A percentile compares a stretch with the other conserved stretches of the same genome.
Evolutionary conservation across 1,284 basidiomycete species (phyloP).

Genomic region (Cryptococcus depauperatus): DNA sequence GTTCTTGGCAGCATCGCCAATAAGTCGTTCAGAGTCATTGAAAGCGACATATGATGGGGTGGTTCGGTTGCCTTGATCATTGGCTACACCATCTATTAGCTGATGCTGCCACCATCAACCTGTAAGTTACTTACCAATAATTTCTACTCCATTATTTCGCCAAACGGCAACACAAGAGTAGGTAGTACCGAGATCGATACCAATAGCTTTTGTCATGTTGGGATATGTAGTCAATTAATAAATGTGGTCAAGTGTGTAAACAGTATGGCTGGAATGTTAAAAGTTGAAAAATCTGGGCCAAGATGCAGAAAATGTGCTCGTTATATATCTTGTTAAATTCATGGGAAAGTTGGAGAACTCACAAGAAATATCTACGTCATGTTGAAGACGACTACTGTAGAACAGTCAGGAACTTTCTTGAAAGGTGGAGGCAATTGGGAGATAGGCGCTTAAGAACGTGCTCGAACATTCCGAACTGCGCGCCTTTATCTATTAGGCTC

Average conservation of each 20-base stretch:
- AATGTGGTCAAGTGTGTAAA: background rate
- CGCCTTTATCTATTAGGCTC: too few relatives aligned
- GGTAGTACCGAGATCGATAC: slow-evolving; percentile 42
- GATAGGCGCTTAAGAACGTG: too few relatives aligned
- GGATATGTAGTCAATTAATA: too few relatives aligned
- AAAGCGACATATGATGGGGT: slow-evolving; percentile 99
- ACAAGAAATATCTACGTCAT: background rate
- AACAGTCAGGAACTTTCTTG: too few relatives aligned
- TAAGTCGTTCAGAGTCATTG: slow-evolving; percentile 93
- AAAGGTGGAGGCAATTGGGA: too few relatives aligned
- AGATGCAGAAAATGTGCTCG: background rate
- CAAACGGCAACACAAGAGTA: slow-evolving; percentile 80
- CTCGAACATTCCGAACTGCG: too few relatives aligned
- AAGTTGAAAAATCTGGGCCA: background rate
- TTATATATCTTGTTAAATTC: background rate
- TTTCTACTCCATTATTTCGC: slow-evolving; percentile 96
- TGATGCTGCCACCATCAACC: background rate
- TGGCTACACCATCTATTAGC: slow-evolving; percentile 5
- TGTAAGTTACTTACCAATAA: slow-evolving; percentile 60
- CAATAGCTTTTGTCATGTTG: slow-evolving; percentile 2
- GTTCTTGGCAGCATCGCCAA: slow-evolving; percentile 98
- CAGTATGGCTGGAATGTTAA: background rate
- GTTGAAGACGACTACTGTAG: too few relatives aligned
- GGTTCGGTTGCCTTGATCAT: slow-evolving; percentile 93
- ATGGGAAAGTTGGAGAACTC: background rate